Conservation (phyloP, 345 rosid species). For the Trapa bicornis region DNA sequence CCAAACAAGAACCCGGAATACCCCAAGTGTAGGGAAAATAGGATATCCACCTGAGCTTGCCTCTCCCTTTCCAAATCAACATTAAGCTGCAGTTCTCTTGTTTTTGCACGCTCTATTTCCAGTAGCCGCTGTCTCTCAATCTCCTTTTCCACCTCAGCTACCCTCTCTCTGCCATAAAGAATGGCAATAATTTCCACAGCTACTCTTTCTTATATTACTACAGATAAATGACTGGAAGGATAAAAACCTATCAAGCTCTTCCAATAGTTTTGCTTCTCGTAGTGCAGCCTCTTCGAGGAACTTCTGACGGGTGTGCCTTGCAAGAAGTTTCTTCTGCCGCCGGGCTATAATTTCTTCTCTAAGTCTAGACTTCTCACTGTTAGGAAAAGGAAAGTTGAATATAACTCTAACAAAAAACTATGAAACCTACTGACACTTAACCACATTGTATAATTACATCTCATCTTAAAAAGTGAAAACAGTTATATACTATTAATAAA, state of each 20-base stretch:
- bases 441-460: not conserved
- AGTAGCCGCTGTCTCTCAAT: conserved; percentile 60
- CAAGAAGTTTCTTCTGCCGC: conserved; percentile 51
- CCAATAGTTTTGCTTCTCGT: conserved; percentile 54
- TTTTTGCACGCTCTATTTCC: conserved; percentile 64
- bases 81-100: conserved; percentile 58
- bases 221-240: conserved; percentile 1
- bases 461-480: not conserved
- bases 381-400: conserved; percentile 1
- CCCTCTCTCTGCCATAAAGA: conserved; percentile 38
- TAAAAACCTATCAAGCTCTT: conserved; percentile 61
- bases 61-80: conserved; percentile 83
- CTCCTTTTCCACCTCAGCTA: conserved; percentile 64
- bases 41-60: conserved; percentile 52
- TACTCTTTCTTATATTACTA: not conserved
- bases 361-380: conserved; percentile 57
- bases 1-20: not conserved
- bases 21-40: not conserved
- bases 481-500: not conserved
- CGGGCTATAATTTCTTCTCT: conserved; percentile 47
- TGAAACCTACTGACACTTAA: not conserved
- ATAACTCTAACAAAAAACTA: not conserved
- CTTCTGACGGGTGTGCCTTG: conserved; percentile 52
- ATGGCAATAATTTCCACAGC: conserved; percentile 7
- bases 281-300: conserved; percentile 59